A percentile compares a stretch with the other conserved stretches of the same genome.
Evolutionary conservation across 805 yeast species (phyloP).

Genomic region (Wickerhamomyces sydowiorum): DNA sequence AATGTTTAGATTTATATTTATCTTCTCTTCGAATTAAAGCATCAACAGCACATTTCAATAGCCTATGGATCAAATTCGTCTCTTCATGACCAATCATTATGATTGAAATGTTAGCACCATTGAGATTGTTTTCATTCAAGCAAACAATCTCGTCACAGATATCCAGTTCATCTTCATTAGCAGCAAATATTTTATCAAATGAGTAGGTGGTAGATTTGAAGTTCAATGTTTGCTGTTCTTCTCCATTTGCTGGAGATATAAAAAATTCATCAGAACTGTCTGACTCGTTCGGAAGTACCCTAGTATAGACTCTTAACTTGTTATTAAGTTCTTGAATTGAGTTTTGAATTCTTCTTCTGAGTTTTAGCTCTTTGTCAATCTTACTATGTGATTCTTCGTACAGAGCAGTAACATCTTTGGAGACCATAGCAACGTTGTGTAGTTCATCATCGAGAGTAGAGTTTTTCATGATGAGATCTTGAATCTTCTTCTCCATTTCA

Average conservation of each 20-base stretch:
- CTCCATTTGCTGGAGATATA: not conserved
- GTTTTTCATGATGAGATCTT: slow-evolving; percentile 17
- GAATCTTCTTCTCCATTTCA: slow-evolving; percentile 11
- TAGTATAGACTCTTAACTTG: slow-evolving; percentile 23
- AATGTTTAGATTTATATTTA: slow-evolving; percentile 5
- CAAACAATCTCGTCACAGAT: slow-evolving; percentile 5
- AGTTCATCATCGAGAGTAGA: slow-evolving; percentile 15
- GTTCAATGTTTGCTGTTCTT: not conserved
- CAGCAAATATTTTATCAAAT: slow-evolving; percentile 9
- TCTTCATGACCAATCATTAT: slow-evolving; percentile 1
- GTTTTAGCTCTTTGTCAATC: slow-evolving; percentile 28
- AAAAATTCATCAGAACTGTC: not conserved
- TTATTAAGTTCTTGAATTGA: slow-evolving; percentile 37
- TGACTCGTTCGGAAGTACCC: not conserved
- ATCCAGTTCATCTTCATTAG: not conserved
- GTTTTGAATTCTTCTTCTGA: slow-evolving; percentile 42
- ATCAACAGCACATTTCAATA: not conserved
- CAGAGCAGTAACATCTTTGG: slow-evolving; percentile 11
- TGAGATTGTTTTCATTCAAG: slow-evolving; percentile 7
- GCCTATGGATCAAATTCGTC: not conserved
- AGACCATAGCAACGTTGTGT: slow-evolving; percentile 16
- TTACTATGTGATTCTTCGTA: slow-evolving; percentile 24
- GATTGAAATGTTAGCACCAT: slow-evolving; percentile 6
- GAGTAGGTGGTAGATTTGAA: not conserved
- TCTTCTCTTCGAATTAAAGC: slow-evolving; percentile 2